phyloP scores from a whole-genome alignment of 306 rosid genomes.

The Mimosa pudica region DNA sequence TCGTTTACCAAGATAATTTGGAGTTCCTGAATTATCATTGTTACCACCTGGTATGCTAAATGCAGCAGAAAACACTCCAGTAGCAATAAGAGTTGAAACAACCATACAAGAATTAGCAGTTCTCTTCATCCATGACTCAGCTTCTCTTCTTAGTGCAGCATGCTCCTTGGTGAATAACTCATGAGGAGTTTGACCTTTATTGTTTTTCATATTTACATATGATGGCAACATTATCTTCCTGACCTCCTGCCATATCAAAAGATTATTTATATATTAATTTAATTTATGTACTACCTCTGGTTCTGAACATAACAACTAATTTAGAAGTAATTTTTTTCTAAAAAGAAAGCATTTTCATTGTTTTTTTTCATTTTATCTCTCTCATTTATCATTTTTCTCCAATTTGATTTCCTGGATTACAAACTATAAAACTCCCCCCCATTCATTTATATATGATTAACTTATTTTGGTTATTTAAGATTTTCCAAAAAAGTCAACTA shows the following conservation, averaged over 20 bases:
- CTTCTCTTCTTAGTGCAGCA: background rate
- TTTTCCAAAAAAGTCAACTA: too few species aligned
- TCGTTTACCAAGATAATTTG: slow-evolving; percentile 10
- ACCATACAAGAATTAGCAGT: slow-evolving; percentile 45
- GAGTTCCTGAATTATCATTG: background rate
- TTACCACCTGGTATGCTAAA: slow-evolving; percentile 32
- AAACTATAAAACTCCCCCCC: too few species aligned
- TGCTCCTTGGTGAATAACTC: slow-evolving; percentile 37
- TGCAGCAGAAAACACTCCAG: background rate
- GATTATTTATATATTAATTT: background rate
- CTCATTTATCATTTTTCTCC: too few species aligned
- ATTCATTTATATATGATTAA: too few species aligned
- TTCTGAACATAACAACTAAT: too few species aligned
- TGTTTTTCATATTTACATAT: slow-evolving; percentile 27
- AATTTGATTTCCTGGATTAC: too few species aligned
- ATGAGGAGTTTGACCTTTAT: slow-evolving; percentile 28
- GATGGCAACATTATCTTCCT: slow-evolving; percentile 41
- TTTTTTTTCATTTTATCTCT: too few species aligned
- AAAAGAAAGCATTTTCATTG: too few species aligned
- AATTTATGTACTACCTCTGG: background rate
- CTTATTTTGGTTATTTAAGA: too few species aligned
- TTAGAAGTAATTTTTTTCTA: too few species aligned
- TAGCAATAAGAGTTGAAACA: background rate
- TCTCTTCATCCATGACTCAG: slow-evolving; percentile 50
- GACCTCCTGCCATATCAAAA: slow-evolving; percentile 43